Conservation (phyloP, 306 rosid genomes). For the Prunus mira region DNA sequence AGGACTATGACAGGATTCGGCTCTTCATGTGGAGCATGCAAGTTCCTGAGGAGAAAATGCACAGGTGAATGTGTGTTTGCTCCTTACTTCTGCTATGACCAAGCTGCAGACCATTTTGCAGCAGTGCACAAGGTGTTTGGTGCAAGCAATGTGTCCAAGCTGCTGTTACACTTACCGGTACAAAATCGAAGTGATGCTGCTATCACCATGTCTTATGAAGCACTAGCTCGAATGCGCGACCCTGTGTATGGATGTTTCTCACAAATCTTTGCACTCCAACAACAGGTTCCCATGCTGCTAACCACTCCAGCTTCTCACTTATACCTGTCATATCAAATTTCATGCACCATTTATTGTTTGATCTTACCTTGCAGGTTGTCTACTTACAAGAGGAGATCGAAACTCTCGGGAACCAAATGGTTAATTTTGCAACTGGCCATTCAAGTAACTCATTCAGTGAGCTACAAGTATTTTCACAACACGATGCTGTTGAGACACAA, state of each 20-base stretch:
- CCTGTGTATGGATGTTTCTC: conserved; percentile 81
- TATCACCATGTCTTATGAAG: conserved; percentile 70
- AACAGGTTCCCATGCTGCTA: conserved; percentile 44
- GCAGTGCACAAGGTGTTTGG: conserved; percentile 90
- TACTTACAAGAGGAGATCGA: conserved; percentile 89
- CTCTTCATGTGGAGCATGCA: conserved; percentile 92
- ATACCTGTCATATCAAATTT: neutral
- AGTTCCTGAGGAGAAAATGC: conserved; percentile 80
- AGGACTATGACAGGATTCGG: conserved; percentile 63
- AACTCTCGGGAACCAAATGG: conserved; percentile 54
- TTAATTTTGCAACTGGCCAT: conserved; percentile 22
- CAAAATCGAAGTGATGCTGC: conserved; percentile 72
- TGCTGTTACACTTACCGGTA: conserved; percentile 61
- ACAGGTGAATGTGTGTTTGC: conserved; percentile 64
- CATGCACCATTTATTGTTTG: neutral
- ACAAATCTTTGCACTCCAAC: conserved; percentile 77
- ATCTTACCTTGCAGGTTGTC: conserved; percentile 44
- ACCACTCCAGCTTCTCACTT: neutral
- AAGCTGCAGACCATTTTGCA: conserved; percentile 68
- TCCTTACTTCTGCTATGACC: conserved; percentile 75
- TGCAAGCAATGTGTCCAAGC: conserved; percentile 77
- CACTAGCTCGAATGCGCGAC: conserved; percentile 75
- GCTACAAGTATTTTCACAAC: conserved; percentile 35
- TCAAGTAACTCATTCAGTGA: conserved; percentile 29
- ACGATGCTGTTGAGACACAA: conserved; percentile 36